Base-by-base conservation (phyloP, 2,329 filamentous ascomycete species). In the Madurella fahalii region DNA sequence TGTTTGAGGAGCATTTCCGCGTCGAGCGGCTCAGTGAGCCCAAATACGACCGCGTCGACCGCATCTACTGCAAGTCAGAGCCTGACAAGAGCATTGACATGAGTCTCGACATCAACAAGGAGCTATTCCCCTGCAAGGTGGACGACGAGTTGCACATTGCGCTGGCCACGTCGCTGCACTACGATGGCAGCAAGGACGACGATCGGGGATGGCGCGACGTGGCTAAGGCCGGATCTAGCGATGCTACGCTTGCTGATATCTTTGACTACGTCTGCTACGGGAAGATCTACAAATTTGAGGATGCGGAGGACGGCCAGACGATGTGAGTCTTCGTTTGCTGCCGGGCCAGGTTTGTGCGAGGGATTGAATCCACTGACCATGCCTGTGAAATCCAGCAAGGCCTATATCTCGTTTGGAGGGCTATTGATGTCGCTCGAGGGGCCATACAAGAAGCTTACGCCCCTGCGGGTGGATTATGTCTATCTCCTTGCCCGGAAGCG, bases 21-120 rank as follows among this genome's bases (percentile, higher is more conserved):
- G 80, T 97, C 66, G 93, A 84, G 63, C 75, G 82, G 52, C 77
- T 90, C 70, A 89, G 96, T 76, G 81, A 85, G 67, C 82, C 86
- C 67, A 96, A 96, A 75, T 99, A 99, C 74, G 94, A 97, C 76
- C 90, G 93, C 61, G 93, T 96, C 25, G 88, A 90, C 52, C 93
- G 94, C 64, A 83, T 97, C 68, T 83, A 78, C 52, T 91, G 84
- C 68, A 88, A 81, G 49, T 93, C 87, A 20, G 78, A 81, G 63
- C 34, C 34, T 2, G 90, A 61, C 42, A 53, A 50, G 41, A 58
- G 56, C 45, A 60, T 56, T 41, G 80, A 83, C 60, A 85, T 97
- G 76, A 86, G 84, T 5, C 87, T 99, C 57, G 94, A 99, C 74
- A 85, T 97, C 74, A 96, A 97, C 78, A 87, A 84, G 54, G 93